A percentile compares a stretch with the other conserved stretches of the same genome.
These are phyloP conservation scores for Tilletia caries DNA, from an alignment of 1,284 basidiomycete species.

Conservation along the genomic window DNA sequence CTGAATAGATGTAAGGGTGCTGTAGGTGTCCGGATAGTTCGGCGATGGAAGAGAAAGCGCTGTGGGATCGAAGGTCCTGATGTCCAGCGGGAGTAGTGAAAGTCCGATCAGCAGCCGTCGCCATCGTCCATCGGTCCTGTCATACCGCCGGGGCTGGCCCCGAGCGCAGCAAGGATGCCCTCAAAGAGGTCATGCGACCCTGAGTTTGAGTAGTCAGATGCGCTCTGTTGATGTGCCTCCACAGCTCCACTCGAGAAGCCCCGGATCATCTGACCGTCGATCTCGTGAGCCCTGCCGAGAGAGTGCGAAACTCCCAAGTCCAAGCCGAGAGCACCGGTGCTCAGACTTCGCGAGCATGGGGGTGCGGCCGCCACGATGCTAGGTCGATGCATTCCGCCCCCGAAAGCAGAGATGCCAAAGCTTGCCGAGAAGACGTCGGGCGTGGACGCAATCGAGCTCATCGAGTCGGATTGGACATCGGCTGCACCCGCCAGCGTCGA, in stretches of 20 bases:
- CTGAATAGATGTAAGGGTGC: too few relatives aligned
- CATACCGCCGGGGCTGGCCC: not conserved
- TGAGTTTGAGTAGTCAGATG: not conserved
- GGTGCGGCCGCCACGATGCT: not conserved
- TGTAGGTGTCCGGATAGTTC: too few relatives aligned
- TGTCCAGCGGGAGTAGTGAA: too few relatives aligned
- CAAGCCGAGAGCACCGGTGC: conserved; percentile 9
- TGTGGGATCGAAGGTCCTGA: too few relatives aligned
- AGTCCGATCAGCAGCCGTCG: not conserved
- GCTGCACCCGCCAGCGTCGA: conserved; percentile 4
- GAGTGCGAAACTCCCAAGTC: not conserved
- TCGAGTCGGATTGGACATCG: not conserved
- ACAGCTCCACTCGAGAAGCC: not conserved
- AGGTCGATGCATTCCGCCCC: not conserved
- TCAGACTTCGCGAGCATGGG: not conserved
- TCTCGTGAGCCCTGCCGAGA: conserved; percentile 6
- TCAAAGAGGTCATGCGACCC: conserved; percentile 8
- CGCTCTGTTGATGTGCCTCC: conserved; percentile 10
- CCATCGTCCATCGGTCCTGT: not conserved
- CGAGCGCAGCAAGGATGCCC: conserved; percentile 10
- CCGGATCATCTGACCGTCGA: conserved; percentile 12
- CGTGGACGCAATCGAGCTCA: not conserved
- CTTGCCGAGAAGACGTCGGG: not conserved
- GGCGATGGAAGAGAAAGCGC: too few relatives aligned
- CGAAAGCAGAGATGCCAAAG: not conserved